These are phyloP conservation scores for Beauveria asiatica DNA, from an alignment of 2,329 filamentous ascomycete genomes.

Conservation along the genomic window DNA sequence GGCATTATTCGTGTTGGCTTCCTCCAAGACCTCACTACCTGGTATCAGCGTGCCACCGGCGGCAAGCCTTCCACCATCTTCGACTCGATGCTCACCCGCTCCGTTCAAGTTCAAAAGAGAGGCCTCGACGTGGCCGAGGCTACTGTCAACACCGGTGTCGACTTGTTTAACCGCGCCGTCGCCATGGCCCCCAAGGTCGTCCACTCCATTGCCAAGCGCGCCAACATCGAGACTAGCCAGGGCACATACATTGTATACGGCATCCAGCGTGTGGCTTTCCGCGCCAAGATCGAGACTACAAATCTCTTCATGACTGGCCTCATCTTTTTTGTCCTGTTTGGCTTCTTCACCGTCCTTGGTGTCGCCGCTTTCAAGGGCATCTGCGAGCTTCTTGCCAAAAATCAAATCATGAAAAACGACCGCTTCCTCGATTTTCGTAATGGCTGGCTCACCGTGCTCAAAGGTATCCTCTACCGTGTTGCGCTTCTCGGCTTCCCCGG, in stretches of 20 bases:
- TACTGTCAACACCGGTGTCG: slow-evolving; percentile 28
- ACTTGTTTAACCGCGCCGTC: slow-evolving; percentile 46
- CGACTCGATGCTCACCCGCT: slow-evolving; percentile 63
- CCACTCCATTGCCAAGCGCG: slow-evolving; percentile 43
- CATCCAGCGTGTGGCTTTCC: slow-evolving; percentile 84
- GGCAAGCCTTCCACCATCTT: slow-evolving; percentile 78
- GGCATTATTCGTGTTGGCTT: slow-evolving; percentile 82
- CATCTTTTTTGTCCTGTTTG: slow-evolving; percentile 80
- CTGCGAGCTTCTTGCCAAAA: slow-evolving; percentile 67
- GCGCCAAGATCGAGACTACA: slow-evolving; percentile 73
- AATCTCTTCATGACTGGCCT: slow-evolving; percentile 93
- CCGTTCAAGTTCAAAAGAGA: slow-evolving; percentile 70
- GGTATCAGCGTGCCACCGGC: slow-evolving; percentile 92
- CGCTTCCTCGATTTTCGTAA: slow-evolving; percentile 92
- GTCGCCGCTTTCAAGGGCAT: slow-evolving; percentile 74
- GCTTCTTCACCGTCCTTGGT: slow-evolving; percentile 62
- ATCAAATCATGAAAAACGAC: slow-evolving; percentile 71
- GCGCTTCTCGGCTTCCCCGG: slow-evolving; percentile 87
- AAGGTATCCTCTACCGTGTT: slow-evolving; percentile 87
- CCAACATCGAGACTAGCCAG: slow-evolving; percentile 43
- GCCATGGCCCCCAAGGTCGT: slow-evolving; percentile 31
- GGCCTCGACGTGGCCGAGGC: slow-evolving; percentile 16
- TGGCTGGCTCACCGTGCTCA: slow-evolving; percentile 85
- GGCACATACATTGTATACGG: slow-evolving; percentile 62
- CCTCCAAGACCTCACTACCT: slow-evolving; percentile 80